A percentile compares a stretch with the other conserved stretches of the same genome.
Evolutionary conservation across 1,284 basidiomycete genomes (phyloP).

Genomic region (Pseudozyma sp.): DNA sequence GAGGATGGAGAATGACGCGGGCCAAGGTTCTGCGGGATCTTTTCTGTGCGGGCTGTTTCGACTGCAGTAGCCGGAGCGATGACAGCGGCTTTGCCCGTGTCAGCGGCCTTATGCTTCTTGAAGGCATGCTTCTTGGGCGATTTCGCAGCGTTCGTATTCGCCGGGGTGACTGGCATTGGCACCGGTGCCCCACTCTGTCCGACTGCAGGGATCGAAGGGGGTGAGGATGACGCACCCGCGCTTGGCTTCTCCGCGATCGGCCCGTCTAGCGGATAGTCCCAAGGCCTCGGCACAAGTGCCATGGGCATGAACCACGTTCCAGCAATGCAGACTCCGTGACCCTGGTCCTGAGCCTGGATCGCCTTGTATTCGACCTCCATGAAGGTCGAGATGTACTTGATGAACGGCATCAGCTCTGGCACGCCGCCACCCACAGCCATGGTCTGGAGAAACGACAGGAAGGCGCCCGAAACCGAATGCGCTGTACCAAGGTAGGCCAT

Average conservation of each 20-base stretch:
- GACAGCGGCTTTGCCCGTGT: neutral
- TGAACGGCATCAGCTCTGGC: constrained; percentile 61
- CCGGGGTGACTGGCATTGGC: neutral
- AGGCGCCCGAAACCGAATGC: constrained; percentile 57
- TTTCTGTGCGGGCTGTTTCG: constrained; percentile 29
- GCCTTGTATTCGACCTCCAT: constrained; percentile 64
- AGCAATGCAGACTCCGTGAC: constrained; percentile 58
- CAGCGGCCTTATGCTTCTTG: constrained; percentile 22
- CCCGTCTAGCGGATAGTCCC: constrained; percentile 50
- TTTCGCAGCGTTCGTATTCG: neutral
- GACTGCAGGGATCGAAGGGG: neutral
- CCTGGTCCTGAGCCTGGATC: constrained; percentile 54
- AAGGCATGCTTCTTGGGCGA: constrained; percentile 21
- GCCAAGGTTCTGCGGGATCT: constrained; percentile 24
- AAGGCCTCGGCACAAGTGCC: constrained; percentile 48
- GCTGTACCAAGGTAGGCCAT: constrained; percentile 61
- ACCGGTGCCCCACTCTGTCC: neutral
- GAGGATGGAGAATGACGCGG: constrained; percentile 30
- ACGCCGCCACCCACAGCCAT: constrained; percentile 60
- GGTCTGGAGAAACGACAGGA: constrained; percentile 58
- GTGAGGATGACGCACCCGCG: constrained; percentile 2
- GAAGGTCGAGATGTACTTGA: constrained; percentile 60
- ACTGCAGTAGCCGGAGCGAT: constrained; percentile 21
- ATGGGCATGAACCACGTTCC: constrained; percentile 61
- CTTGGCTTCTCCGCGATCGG: constrained; percentile 1